Conservation (phyloP, 345 rosid species). For the Sisymbrium altissimum region DNA sequence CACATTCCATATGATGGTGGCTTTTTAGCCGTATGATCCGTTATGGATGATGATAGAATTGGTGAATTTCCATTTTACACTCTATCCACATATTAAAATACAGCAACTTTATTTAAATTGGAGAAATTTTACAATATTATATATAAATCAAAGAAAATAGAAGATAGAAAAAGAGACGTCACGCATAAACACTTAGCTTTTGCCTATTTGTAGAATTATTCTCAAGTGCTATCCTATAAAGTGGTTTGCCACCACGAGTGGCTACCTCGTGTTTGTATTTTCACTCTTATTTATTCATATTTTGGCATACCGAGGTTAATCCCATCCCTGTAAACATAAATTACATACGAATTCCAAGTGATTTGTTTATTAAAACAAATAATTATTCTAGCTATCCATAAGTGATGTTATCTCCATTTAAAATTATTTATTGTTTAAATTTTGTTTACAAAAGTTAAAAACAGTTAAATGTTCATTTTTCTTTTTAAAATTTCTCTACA, state of each 20-base stretch:
- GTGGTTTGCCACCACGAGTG: constrained; percentile 41
- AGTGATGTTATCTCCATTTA: background rate
- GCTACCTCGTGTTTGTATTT: constrained; percentile 27
- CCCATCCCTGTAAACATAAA: background rate
- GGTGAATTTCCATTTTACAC: constrained; percentile 22
- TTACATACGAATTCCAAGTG: background rate
- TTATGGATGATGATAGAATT: constrained; percentile 4
- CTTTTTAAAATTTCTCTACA: too few relatives aligned
- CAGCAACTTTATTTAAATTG: background rate
- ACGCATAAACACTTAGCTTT: constrained; percentile 22
- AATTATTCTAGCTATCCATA: background rate
- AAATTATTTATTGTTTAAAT: too few relatives aligned
- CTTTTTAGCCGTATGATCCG: constrained; percentile 21
- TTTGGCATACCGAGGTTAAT: constrained; percentile 18
- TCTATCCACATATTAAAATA: constrained; percentile 27
- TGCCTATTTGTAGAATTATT: constrained; percentile 30
- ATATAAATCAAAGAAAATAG: background rate
- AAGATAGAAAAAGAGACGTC: constrained; percentile 32
- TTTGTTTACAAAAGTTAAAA: too few relatives aligned
- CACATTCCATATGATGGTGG: constrained; percentile 17
- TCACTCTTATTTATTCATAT: background rate
- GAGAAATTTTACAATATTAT: background rate
- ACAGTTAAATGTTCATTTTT: too few relatives aligned
- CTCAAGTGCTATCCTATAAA: constrained; percentile 32
- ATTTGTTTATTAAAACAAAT: background rate